phyloP scores from a whole-genome alignment of 306 rosid genomes.

The Castanea mollissima region DNA sequence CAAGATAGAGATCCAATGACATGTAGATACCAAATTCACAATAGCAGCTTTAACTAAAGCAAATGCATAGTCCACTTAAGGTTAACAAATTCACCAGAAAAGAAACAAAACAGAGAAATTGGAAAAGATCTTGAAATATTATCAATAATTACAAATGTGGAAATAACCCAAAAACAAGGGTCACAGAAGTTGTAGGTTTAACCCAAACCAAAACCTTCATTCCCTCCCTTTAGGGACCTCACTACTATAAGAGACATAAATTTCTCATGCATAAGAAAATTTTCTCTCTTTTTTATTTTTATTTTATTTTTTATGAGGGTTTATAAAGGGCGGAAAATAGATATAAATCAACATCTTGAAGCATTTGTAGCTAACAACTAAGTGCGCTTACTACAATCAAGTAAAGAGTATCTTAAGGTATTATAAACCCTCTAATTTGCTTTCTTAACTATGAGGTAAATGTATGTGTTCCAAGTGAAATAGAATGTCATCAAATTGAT shows the following conservation, averaged over 20 bases:
- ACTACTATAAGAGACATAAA: background rate
- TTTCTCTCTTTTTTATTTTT: background rate
- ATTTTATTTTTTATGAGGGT: background rate
- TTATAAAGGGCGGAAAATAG: background rate
- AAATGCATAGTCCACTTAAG: background rate
- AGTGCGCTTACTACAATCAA: background rate
- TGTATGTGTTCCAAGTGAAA: no score
- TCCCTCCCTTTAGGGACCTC: background rate
- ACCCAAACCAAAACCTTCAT: background rate
- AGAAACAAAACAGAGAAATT: background rate
- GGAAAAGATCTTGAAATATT: background rate
- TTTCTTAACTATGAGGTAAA: no score
- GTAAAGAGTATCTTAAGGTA: no score
- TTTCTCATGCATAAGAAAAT: background rate
- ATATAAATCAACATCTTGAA: background rate
- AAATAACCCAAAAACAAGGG: background rate
- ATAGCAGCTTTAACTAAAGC: conserved; percentile 2
- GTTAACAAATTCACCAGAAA: background rate
- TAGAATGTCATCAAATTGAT: no score
- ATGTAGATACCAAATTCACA: conserved; percentile 14
- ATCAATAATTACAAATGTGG: background rate
- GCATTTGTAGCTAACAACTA: background rate
- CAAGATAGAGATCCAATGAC: conserved; percentile 14
- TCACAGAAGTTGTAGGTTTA: background rate
- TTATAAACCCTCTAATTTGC: no score